Base-by-base conservation (phyloP, 352 stramenopile genomes). In the Phytophthora cactorum region DNA sequence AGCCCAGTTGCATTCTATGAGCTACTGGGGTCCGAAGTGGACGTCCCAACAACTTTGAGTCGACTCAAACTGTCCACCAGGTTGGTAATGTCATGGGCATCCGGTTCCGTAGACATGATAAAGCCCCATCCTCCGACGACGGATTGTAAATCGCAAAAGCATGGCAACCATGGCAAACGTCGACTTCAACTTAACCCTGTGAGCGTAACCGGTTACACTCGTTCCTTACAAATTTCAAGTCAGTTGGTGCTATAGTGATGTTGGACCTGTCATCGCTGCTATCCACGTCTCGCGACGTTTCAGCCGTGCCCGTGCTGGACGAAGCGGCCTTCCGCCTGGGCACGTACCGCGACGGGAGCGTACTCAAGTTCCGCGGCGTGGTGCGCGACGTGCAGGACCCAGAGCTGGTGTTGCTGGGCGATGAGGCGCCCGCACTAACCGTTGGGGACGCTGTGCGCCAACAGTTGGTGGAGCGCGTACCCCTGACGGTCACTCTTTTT, bases 331-430 rank as follows among this genome's bases (percentile, higher is more conserved):
- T 91, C 58, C 65, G 54, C 0, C 28, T 65, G 6, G 86, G 86
- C 17, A 68, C 49, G 46, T 93, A 93, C 68, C 59, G 58, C 34
- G 77, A 92, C 44, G 84, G 81, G 17, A 68, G 68, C 11, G 44
- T 89, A 57, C 74, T 93, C 55, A 75, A 76, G 38, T 90, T 91
- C 61, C 86, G 84, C 49, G 86, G 86, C 32, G 77, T 92, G 32
- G 71, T 93, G n/a, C 70, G 78, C 49, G 84, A 92, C 61, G 81
- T 93, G 55, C 79, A 86, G 36, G 84, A 92, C 68, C 84, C 86
- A 4, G 86, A 93, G 67, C 60, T 93, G 12, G 83, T 93, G 50
- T 47, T 84, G 46, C 53, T 91, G 17, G 54, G 38, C 2, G 56
- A 53, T 28, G 53, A 66, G 9, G 25, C 52, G 14, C 36, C 38